Percentiles rank a stretch among this genome's conserved stretches.
phyloP scores from a whole-genome alignment of 73 alveolate species.

The Tetrahymena malaccensis region DNA sequence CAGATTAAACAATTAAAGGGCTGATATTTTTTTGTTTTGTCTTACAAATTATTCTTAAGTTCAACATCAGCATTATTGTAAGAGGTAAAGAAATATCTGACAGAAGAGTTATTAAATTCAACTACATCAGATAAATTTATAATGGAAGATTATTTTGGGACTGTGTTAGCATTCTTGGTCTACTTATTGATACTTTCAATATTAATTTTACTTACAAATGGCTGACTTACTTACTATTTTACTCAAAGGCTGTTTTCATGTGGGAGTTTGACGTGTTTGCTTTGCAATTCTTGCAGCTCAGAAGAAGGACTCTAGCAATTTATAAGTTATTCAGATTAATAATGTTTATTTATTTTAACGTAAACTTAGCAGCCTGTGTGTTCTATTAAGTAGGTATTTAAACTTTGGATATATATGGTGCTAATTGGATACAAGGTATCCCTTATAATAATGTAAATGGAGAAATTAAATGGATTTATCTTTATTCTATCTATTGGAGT shows the following conservation, averaged over 20 bases:
- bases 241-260: background rate
- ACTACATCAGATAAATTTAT: background rate
- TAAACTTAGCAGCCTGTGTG: background rate
- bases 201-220: background rate
- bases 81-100: background rate
- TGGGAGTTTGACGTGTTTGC: background rate
- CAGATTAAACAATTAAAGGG: background rate
- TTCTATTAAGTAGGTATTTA: background rate
- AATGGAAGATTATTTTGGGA: background rate
- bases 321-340: background rate
- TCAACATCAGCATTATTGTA: background rate
- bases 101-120: background rate
- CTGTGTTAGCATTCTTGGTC: background rate
- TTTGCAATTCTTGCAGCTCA: background rate
- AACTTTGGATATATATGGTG: background rate
- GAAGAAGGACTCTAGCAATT: background rate
- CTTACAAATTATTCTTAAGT: background rate
- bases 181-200: background rate
- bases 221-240: background rate
- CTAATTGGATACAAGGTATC: background rate
- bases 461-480: background rate
- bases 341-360: background rate
- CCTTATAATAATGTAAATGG: background rate
- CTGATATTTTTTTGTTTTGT: background rate
- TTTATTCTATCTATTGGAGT: background rate